These are phyloP conservation scores for Mallotus japonicus DNA, from an alignment of 441 rosid species.

Conservation along the genomic window DNA sequence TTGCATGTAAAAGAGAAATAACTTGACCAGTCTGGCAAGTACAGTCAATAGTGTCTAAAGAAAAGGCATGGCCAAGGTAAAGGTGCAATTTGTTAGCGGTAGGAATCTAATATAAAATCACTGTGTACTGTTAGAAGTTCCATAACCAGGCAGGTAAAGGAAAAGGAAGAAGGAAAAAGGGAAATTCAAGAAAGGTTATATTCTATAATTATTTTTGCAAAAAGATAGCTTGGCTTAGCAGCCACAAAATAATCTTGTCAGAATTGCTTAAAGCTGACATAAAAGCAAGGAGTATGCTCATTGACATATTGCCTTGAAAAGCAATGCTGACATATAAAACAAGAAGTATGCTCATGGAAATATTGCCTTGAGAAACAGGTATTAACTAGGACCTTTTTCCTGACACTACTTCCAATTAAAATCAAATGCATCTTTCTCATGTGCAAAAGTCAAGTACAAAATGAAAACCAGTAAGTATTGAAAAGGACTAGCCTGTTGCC, in stretches of 20 bases:
- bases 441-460: neutral
- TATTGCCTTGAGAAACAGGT: constrained; percentile 7
- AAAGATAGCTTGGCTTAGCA: neutral
- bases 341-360: constrained; percentile 5
- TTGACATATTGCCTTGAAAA: constrained; percentile 11
- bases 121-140: neutral
- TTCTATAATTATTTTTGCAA: neutral
- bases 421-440: neutral
- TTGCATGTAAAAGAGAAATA: neutral
- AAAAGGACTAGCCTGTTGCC: constrained; percentile 61
- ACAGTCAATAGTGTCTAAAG: neutral
- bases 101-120: neutral
- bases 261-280: constrained; percentile 6
- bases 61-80: neutral
- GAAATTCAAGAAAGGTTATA: neutral
- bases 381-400: neutral
- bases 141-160: too few relatives aligned
- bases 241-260: neutral
- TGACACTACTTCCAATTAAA: neutral
- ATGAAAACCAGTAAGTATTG: neutral
- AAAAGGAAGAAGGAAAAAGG: constrained; percentile 1
- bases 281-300: neutral
- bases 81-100: neutral
- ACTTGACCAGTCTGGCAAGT: neutral
- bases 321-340: too few relatives aligned